Base-by-base conservation (phyloP, 140 eudicot genomes). In the Erigeron philadelphicus region DNA sequence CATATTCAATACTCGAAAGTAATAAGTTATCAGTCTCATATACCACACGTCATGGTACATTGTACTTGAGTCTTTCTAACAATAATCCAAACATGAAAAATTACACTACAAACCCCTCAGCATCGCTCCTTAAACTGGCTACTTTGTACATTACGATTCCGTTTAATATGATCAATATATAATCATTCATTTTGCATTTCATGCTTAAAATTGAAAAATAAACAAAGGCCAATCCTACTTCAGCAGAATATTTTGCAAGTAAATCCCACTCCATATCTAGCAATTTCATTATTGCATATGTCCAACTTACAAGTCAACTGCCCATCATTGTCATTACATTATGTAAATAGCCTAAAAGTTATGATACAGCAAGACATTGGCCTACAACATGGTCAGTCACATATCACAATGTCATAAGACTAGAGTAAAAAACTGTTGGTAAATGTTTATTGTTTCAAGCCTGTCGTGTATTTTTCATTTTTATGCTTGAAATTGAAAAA, bases 341-440 rank as follows among this genome's bases (percentile, higher is more conserved):
- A 50, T 50, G 9, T n/a, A 50, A 50, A 31, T 1, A 31, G 38
- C 57, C 16, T 50, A 17, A 17, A 8, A 50, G 17, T 50, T 50
- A 12, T 50, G 7, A 12, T 50, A 50, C 55, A 50, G 57, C 16
- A 6, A 0, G 4, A 6, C 57, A 8, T 8, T 50, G 2, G n/a
- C 5, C n/a, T 12, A 50, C 19, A 15, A 50, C 16, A 11, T n/a
- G 5, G 16, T 6, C 0, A 57, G 63, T 57, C 63, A 57, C 21
- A 50, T 11, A 21, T 21, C 63, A 23, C 7, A 57, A 57, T 57
- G 9, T 57, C 62, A 57, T 57, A 41, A 31, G 64, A 58, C 64
- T 18, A 11, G 13, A 23, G 17, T 11, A 58, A 40, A 21, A 58
- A 12, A 23, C 13, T 23, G 7, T 49, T 48, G 11, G 55, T 49